Percentiles rank a stretch among this genome's conserved stretches.
Conservation (phyloP, 2,329 filamentous ascomycete species). For the Pseudogymnoascus sp. region DNA sequence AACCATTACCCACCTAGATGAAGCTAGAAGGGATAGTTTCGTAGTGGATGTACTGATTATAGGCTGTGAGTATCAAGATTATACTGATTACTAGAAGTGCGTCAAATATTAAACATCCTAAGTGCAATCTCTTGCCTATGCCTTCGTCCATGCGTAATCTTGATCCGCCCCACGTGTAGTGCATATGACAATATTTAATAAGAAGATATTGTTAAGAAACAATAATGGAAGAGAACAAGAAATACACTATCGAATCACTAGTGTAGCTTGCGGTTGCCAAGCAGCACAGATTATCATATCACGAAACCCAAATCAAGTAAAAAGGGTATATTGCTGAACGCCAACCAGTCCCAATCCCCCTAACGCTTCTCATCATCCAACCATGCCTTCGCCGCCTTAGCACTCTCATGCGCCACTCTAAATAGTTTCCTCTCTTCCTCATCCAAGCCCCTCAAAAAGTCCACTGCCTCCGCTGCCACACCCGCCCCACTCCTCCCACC, state of each 20-base stretch:
- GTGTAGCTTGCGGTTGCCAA: not conserved
- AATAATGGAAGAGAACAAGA: not conserved
- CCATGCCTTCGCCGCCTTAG: slow-evolving; percentile 64
- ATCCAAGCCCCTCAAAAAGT: slow-evolving; percentile 82
- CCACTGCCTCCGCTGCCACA: slow-evolving; percentile 63
- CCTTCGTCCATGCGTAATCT: not conserved
- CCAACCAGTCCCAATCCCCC: not conserved
- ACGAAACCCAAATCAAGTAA: not conserved
- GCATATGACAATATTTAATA: not conserved
- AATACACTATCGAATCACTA: not conserved
- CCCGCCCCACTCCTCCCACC: slow-evolving; percentile 65
- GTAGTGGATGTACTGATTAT: not conserved
- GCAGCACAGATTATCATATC: not conserved
- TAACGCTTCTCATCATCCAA: slow-evolving; percentile 39
- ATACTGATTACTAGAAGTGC: not conserved
- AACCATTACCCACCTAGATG: not conserved
- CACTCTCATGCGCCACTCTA: slow-evolving; percentile 64
- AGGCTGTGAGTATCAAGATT: not conserved
- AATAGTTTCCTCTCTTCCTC: slow-evolving; percentile 80
- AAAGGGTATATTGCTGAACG: slow-evolving; percentile 9
- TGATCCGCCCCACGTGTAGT: not conserved
- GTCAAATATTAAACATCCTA: not conserved
- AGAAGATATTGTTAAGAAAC: not conserved
- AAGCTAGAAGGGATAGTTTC: not conserved
- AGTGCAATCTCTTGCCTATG: not conserved